Conservation (phyloP, 371 early-diverging fungal species). For the Rhizopus sp. region DNA sequence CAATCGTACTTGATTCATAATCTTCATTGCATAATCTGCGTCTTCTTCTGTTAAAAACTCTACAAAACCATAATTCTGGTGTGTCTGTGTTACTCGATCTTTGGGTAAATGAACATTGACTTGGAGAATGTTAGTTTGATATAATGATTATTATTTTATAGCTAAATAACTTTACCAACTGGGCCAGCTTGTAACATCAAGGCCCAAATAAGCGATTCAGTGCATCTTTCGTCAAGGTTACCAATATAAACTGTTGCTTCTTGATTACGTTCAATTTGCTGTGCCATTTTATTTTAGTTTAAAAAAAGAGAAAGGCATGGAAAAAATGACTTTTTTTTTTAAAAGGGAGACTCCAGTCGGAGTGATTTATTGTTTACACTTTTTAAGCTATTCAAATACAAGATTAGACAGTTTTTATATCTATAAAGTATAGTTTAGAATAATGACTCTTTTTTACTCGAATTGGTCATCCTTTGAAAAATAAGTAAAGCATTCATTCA, state of each 20-base stretch:
- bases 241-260: constrained; percentile 98
- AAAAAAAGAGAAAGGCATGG: constrained; percentile 1
- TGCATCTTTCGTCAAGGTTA: constrained; percentile 94
- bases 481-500: too few species aligned
- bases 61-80: constrained; percentile 97
- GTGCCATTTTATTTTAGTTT: constrained; percentile 27
- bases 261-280: constrained; percentile 78
- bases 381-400: too few species aligned
- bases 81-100: constrained; percentile 93
- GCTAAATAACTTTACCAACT: constrained; percentile 63
- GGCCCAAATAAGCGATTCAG: constrained; percentile 95
- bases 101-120: constrained; percentile 96
- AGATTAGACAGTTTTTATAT: too few species aligned
- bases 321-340: not conserved
- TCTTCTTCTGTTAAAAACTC: constrained; percentile 95
- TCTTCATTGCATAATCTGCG: constrained; percentile 95
- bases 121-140: constrained; percentile 14
- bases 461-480: too few species aligned
- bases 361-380: too few species aligned
- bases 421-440: too few species aligned
- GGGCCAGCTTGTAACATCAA: constrained; percentile 98
- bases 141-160: not conserved
- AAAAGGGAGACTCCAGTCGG: not conserved
- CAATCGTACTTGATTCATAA: constrained; percentile 95
- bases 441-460: too few species aligned